A percentile compares a stretch with the other conserved stretches of the same genome.
Evolutionary conservation across 164 flowering plant species (phyloP).

Genomic region (Buxus sempervirens): DNA sequence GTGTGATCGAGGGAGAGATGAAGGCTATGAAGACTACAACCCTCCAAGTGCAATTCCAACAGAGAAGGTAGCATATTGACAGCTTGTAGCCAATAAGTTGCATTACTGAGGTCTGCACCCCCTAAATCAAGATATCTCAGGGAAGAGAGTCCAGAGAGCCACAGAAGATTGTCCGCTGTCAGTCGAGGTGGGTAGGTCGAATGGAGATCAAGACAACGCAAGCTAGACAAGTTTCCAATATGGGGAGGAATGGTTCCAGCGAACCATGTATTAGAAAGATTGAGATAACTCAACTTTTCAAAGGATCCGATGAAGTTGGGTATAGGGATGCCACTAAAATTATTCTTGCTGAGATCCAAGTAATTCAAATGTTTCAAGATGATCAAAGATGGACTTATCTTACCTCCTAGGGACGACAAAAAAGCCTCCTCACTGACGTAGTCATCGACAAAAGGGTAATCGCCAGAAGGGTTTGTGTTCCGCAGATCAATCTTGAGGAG

Average conservation of each 20-base stretch:
- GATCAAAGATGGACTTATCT: constrained; percentile 15
- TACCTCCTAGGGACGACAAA: constrained; percentile 2
- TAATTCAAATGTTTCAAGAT: constrained; percentile 7
- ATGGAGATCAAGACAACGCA: constrained; percentile 21
- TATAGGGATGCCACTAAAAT: constrained; percentile 11
- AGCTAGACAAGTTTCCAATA: constrained; percentile 18
- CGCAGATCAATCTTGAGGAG: constrained; percentile 16
- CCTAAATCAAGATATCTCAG: constrained; percentile 20
- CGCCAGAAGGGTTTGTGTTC: too few relatives aligned
- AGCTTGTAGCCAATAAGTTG: constrained; percentile 17
- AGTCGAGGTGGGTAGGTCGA: background rate
- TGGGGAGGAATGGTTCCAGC: constrained; percentile 10
- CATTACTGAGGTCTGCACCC: constrained; percentile 6
- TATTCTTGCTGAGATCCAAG: constrained; percentile 23
- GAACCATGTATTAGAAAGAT: constrained; percentile 10
- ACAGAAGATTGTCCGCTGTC: background rate
- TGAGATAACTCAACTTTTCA: constrained; percentile 6
- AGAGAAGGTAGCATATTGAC: constrained; percentile 23
- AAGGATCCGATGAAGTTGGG: constrained; percentile 17
- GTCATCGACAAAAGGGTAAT: background rate
- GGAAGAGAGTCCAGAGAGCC: constrained; percentile 23
- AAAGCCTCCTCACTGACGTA: too few relatives aligned
- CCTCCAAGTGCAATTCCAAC: constrained; percentile 10
- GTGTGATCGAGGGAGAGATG: background rate
- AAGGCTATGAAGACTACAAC: constrained; percentile 3